phyloP scores from a whole-genome alignment of 2,329 filamentous ascomycete genomes.

The Simplicillium sp. region DNA sequence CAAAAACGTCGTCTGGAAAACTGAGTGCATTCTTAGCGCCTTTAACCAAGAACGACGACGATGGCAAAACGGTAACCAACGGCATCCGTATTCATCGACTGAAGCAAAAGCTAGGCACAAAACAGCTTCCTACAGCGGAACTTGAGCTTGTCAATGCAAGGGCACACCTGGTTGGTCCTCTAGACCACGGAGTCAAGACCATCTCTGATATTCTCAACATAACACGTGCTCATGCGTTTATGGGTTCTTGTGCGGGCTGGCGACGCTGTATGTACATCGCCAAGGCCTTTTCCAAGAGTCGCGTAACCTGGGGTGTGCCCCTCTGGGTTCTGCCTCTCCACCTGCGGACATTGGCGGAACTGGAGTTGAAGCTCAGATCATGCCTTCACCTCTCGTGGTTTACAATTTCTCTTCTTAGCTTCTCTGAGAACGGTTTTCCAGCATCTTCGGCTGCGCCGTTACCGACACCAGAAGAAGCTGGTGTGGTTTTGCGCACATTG shows the following conservation, averaged over 20 bases:
- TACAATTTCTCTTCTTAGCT: constrained; percentile 7
- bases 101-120: constrained; percentile 9
- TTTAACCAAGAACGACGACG: constrained; percentile 3
- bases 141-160: constrained; percentile 7
- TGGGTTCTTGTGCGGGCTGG: constrained; percentile 5
- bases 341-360: constrained; percentile 6
- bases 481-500: constrained; percentile 4
- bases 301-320: constrained; percentile 5
- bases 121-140: constrained; percentile 9
- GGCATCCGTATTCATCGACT: constrained; percentile 9
- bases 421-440: constrained; percentile 6
- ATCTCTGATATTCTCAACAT: constrained; percentile 9
- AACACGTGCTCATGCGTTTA: constrained; percentile 5
- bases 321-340: constrained; percentile 8
- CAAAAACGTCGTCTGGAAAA: constrained; percentile 8
- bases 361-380: constrained; percentile 6
- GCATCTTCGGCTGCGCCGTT: not conserved
- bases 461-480: constrained; percentile 1
- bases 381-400: constrained; percentile 6
- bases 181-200: constrained; percentile 7
- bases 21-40: constrained; percentile 8
- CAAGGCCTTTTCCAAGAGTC: constrained; percentile 4
- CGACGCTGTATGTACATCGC: constrained; percentile 4
- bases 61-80: constrained; percentile 7
- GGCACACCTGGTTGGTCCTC: constrained; percentile 5